Percentiles rank a stretch among this genome's conserved stretches.
phyloP scores from a whole-genome alignment of 2,329 filamentous ascomycete species.

The Ascochyta koolunga region DNA sequence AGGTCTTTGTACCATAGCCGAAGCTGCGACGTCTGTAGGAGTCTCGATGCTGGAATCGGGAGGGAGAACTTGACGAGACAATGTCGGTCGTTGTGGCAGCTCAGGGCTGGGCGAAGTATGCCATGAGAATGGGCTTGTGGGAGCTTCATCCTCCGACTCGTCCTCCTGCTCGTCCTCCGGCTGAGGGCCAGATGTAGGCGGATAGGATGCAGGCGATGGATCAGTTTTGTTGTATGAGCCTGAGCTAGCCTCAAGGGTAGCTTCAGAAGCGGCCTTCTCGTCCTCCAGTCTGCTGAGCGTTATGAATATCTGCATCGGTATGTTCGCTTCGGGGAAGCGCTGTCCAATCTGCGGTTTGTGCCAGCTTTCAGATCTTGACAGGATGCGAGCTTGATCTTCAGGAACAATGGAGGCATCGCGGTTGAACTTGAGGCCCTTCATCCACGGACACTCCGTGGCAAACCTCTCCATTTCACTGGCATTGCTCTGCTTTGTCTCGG shows the following conservation, averaged over 20 bases:
- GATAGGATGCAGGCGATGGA: constrained; percentile 22
- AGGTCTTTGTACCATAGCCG: not conserved
- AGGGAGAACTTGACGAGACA: constrained; percentile 24
- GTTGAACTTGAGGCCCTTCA: constrained; percentile 30
- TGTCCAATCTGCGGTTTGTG: constrained; percentile 40
- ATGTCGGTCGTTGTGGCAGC: constrained; percentile 21
- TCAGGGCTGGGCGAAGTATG: constrained; percentile 21
- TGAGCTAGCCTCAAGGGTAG: constrained; percentile 1
- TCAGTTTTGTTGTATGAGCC: constrained; percentile 21
- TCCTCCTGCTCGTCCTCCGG: constrained; percentile 1
- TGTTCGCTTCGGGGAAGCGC: constrained; percentile 46
- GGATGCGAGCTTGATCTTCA: constrained; percentile 56
- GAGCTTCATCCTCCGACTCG: constrained; percentile 11
- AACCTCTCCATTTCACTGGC: constrained; percentile 6
- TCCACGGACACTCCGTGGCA: constrained; percentile 27
- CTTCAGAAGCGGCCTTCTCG: constrained; percentile 23
- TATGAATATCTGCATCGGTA: constrained; percentile 45
- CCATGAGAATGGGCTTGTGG: constrained; percentile 30
- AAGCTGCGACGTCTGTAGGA: not conserved
- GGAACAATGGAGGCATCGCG: constrained; percentile 42
- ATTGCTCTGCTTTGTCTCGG: not conserved
- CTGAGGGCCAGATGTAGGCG: constrained; percentile 4
- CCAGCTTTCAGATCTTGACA: constrained; percentile 53
- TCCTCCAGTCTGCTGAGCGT: constrained; percentile 24
- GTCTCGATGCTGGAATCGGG: constrained; percentile 39